phyloP scores from a whole-genome alignment of 352 stramenopile species.

The Elongisporangium undulatum region DNA sequence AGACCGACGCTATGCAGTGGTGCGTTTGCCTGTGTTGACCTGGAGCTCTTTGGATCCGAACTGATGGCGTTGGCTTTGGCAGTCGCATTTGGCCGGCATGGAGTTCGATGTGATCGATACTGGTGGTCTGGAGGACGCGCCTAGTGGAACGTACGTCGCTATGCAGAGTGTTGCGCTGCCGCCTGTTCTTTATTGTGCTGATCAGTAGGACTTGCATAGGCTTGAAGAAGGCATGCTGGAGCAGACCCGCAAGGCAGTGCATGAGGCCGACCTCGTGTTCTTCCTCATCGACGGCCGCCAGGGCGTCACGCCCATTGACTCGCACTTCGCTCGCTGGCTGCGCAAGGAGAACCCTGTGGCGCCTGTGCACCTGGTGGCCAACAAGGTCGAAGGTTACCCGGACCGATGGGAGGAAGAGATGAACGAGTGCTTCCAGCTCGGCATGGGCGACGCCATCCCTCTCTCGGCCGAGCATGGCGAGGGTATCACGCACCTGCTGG shows the following conservation, averaged over 20 bases:
- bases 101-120: slow-evolving; percentile 85
- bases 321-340: slow-evolving; percentile 75
- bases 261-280: slow-evolving; percentile 77
- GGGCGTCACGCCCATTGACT: slow-evolving; percentile 73
- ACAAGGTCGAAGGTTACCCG: slow-evolving; percentile 72
- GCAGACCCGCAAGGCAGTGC: slow-evolving; percentile 66
- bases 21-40: slow-evolving; percentile 8
- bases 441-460: slow-evolving; percentile 60
- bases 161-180: neutral
- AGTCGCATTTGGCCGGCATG: slow-evolving; percentile 55
- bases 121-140: slow-evolving; percentile 69
- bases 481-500: slow-evolving; percentile 60
- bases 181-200: neutral
- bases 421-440: slow-evolving; percentile 76
- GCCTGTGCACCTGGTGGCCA: slow-evolving; percentile 68
- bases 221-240: slow-evolving; percentile 78
- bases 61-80: slow-evolving; percentile 1
- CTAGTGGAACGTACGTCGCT: slow-evolving; percentile 33
- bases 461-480: slow-evolving; percentile 79
- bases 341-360: slow-evolving; percentile 51
- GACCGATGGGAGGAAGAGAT: slow-evolving; percentile 62
- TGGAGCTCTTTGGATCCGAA: neutral
- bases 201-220: neutral
- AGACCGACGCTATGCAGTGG: slow-evolving; percentile 62
- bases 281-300: slow-evolving; percentile 79